Evolutionary conservation across 768 basidiomycete genomes (phyloP), one percentile per base, ranked within the genome.

Genomic region (Kwoniella heveanensis): DNA sequence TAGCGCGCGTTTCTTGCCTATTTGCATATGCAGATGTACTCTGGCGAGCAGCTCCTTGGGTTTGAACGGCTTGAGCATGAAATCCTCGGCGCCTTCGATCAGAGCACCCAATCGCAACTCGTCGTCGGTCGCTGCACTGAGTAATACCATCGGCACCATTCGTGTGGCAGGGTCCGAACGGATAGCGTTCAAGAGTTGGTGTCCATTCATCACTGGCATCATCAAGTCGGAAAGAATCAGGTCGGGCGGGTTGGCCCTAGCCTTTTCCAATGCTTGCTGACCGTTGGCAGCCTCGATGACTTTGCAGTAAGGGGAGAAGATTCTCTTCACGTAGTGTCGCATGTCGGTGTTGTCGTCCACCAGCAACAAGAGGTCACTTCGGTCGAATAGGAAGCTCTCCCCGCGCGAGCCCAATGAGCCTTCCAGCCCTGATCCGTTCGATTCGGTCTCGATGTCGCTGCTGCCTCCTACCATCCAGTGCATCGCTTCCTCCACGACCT

Each of bases 1-100:
- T 13, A 60, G 50, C 13, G 49, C 56, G 10, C 66, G 66, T 26
- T 75, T 71, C 60, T 81, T 81, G 36, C 81, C 81, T 17, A 81
- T 66, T 39, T 81, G 79, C 74, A 81, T 74, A 52, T 81, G 80
- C 15, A 81, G 64, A 52, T 80, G 75, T 4, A 73, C 77, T 22
- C 81, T 72, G 24, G 81, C 81, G 39, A 81, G 56, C 19, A 82
- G 68, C 53, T 81, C 80, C 36, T 69, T 67, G 0, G 74, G 65
- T 25, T 71, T 72, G 71, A 81, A 82, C 2, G 81, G 81, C 65
- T 82, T 82, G 12, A 66, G 53, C 49, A 82, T 72, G 62, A 79
- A 81, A 56, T 73, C 80, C 49, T 78, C 78, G 1, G 76, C 74
- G 15, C 73, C 79, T 25, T 71, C 75, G 12, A 77, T 49, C 24